Evolutionary conservation across 2,329 filamentous ascomycete genomes (phyloP), one percentile per base, ranked within the genome.

Genomic region (Fusarium foetens): DNA sequence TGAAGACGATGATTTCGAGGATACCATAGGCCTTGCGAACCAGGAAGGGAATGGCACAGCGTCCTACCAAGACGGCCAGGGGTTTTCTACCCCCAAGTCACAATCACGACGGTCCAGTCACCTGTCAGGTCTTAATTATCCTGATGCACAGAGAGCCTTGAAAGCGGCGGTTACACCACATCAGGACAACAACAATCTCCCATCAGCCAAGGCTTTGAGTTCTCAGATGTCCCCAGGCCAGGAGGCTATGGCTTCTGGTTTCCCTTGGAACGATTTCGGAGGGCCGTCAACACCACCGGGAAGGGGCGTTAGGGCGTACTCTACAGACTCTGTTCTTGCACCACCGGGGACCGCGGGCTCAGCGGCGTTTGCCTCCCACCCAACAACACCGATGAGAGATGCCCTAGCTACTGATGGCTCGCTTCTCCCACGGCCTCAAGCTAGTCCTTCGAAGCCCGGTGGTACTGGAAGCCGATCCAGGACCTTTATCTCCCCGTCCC

Each of bases 1-100:
- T 7, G 88, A 90, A 45, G 83, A 82, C 33, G 88, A 90, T 48
- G 88, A 89, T 39, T 84, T 89, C 21, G 89, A 92, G 71, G 91
- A 91, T 74, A 90, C 88, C 17, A 91, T 92, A 55, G 87, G 88
- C 41, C 85, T 91, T 25, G 79, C 81, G 3, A 81, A 88, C 45
- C 90, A 92, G 77, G 81, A 83, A 36, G 76, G 73, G 14, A 76
- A 73, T 39, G 58, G 59, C 25, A 39, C 62, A 9, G 48, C 58
- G 23, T 57, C 71, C 10, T 63, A 59, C 39, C 73, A 73, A n/a
- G 72, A 72, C 58, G 65, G 48, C 7, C 75, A 71, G 21, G 73
- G 72, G 12, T 49, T 69, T 13, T 63, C 71, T 49, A 73, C 75
- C 25, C 77, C 79, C 7, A 76, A 72, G 42, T 61, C 77, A 11